A percentile compares a stretch with the other conserved stretches of the same genome.
Evolutionary conservation across 352 stramenopile species (phyloP).

Genomic region (Blastocystis hominis): DNA sequence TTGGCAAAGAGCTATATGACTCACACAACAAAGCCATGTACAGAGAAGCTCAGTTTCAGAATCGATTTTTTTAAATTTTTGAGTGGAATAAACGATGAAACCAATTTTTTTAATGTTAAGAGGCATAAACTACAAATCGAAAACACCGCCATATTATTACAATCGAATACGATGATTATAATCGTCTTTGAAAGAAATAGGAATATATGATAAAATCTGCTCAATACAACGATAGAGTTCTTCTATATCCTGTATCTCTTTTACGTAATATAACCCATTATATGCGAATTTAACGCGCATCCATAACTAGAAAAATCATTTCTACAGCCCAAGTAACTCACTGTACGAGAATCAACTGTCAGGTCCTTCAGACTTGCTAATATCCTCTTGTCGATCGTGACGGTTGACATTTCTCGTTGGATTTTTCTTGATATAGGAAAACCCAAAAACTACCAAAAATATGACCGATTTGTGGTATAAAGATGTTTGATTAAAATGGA

Average conservation of each 20-base stretch:
- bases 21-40: no score
- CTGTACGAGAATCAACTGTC: constrained; percentile 5
- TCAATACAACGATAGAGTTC: neutral
- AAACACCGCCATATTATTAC: neutral
- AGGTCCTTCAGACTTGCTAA: constrained; percentile 16
- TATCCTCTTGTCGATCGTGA: neutral
- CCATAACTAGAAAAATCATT: constrained; percentile 12
- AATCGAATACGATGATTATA: constrained; percentile 30
- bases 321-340: neutral
- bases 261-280: constrained; percentile 17
- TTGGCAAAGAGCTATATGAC: neutral
- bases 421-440: neutral
- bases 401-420: neutral
- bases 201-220: neutral
- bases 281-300: neutral
- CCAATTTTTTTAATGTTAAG: constrained; percentile 45
- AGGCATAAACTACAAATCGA: neutral
- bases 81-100: neutral
- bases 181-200: constrained; percentile 28
- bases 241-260: neutral
- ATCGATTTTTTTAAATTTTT: neutral
- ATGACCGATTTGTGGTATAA: neutral
- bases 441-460: neutral
- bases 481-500: neutral
- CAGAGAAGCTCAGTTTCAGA: neutral